Evolutionary conservation across 2,329 filamentous ascomycete genomes (phyloP).

Genomic region (Dactylellina cionopaga): DNA sequence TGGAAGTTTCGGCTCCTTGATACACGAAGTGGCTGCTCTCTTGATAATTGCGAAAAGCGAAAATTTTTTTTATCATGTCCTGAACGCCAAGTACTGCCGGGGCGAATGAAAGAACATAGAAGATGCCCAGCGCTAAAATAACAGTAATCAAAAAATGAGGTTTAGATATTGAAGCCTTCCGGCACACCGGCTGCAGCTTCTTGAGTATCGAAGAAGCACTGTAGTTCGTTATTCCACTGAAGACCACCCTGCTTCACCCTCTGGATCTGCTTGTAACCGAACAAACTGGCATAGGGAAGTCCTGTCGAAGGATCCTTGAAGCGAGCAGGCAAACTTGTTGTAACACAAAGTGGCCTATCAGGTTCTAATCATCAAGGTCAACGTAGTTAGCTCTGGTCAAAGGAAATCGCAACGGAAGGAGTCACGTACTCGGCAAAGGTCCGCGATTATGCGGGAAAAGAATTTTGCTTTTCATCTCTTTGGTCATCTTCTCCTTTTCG

Average conservation of each 20-base stretch:
- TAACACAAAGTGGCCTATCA: conserved; percentile 71
- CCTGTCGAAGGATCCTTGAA: conserved; percentile 88
- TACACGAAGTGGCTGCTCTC: neutral
- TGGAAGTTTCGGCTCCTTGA: neutral
- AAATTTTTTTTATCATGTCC: neutral
- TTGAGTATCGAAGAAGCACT: conserved; percentile 81
- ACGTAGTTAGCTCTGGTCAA: conserved; percentile 28
- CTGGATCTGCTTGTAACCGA: conserved; percentile 84
- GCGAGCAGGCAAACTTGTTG: conserved; percentile 81
- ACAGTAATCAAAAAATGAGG: neutral
- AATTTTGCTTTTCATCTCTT: conserved; percentile 68
- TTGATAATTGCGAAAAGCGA: neutral
- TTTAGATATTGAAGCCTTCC: conserved; percentile 70
- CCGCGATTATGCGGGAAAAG: conserved; percentile 67
- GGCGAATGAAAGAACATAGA: conserved; percentile 1
- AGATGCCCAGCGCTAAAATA: conserved; percentile 1
- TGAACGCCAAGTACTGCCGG: conserved; percentile 27
- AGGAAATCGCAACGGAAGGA: conserved; percentile 1
- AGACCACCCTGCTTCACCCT: conserved; percentile 77
- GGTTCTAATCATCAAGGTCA: conserved; percentile 57
- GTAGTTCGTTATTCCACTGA: conserved; percentile 81
- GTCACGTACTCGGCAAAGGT: conserved; percentile 64
- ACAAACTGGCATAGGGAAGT: conserved; percentile 79
- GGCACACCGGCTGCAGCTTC: conserved; percentile 80
- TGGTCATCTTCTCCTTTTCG: conserved; percentile 65